Conservation (phyloP, 139 green algal species). For the Zygnema circumcarinatum region DNA sequence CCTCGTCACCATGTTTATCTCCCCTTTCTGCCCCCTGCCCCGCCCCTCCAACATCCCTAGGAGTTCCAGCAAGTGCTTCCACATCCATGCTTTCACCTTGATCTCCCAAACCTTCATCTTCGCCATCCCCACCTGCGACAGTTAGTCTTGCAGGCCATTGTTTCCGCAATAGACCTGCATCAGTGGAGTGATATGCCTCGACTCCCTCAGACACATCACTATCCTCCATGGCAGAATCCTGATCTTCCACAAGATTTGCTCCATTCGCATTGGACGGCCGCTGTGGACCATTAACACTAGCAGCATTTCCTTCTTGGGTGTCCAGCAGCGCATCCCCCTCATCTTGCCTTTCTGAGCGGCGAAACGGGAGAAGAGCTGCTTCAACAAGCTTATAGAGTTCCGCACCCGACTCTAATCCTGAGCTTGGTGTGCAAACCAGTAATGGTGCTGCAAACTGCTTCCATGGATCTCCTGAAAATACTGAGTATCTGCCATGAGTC, state of each 20-base stretch:
- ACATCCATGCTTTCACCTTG: neutral
- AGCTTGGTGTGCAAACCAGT: slow-evolving; percentile 14
- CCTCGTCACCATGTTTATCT: neutral
- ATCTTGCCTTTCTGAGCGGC: neutral
- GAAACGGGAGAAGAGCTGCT: slow-evolving; percentile 23
- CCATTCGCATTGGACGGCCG: neutral
- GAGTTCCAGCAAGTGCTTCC: neutral
- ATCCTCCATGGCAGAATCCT: neutral
- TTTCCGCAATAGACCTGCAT: neutral
- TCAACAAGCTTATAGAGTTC: slow-evolving; percentile 43
- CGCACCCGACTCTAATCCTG: slow-evolving; percentile 1
- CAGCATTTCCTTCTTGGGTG: neutral
- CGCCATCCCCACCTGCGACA: neutral
- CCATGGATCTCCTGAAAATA: slow-evolving; percentile 7
- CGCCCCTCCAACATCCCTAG: neutral
- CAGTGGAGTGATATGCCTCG: neutral
- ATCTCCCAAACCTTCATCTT: neutral
- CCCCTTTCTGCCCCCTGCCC: neutral
- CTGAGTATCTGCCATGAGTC: neutral
- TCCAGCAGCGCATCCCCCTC: neutral
- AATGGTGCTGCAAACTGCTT: slow-evolving; percentile 23
- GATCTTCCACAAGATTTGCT: neutral
- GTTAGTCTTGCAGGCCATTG: slow-evolving; percentile 7
- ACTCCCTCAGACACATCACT: neutral
- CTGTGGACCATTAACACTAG: neutral